These are phyloP conservation scores for Taiwanofungus camphoratus DNA, from an alignment of 1,284 basidiomycete genomes.

Conservation along the genomic window DNA sequence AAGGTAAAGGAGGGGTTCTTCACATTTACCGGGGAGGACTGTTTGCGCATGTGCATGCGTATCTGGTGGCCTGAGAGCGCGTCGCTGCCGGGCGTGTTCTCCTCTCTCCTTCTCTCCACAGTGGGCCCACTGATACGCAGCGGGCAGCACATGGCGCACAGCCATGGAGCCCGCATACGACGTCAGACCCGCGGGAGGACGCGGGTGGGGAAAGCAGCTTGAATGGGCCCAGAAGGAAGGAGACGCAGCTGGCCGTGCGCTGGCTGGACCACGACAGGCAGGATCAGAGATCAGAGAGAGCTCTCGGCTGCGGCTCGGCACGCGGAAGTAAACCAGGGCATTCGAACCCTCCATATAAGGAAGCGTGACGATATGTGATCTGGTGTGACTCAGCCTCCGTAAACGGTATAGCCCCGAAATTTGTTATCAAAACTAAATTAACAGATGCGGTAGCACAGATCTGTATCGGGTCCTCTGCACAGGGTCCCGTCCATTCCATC, in stretches of 20 bases:
- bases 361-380: not conserved
- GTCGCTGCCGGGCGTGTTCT: not conserved
- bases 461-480: not conserved
- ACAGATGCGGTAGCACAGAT: conserved; percentile 1
- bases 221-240: too few species aligned
- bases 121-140: too few species aligned
- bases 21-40: too few species aligned
- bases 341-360: not conserved
- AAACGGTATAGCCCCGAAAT: not conserved
- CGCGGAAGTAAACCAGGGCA: conserved; percentile 3
- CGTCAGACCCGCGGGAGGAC: too few species aligned
- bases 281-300: conserved; percentile 4
- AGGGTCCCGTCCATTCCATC: not conserved
- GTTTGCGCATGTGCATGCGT: too few species aligned
- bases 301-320: not conserved
- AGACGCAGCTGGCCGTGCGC: not conserved
- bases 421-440: conserved; percentile 5
- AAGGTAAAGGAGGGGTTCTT: too few species aligned
- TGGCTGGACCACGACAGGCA: not conserved
- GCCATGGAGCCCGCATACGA: not conserved
- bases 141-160: not conserved
- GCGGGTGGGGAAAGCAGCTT: too few species aligned
- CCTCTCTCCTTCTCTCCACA: not conserved
- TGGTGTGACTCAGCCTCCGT: not conserved
- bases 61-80: too few species aligned